Percentiles rank a stretch among this genome's conserved stretches.
Conservation (phyloP, 345 rosid genomes). For the Ceriops decandra region DNA sequence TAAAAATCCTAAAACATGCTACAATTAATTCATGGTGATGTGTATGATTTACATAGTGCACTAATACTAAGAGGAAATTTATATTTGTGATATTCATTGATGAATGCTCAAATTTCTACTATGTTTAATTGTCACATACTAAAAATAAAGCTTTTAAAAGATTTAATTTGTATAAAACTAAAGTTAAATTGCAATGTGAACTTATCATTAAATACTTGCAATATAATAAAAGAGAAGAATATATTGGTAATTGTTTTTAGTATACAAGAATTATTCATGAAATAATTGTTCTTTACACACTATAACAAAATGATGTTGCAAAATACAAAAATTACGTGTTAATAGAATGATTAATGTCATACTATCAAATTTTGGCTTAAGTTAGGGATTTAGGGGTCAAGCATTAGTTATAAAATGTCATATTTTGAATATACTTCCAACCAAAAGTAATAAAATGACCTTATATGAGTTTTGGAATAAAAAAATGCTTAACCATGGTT, state of each 20-base stretch:
- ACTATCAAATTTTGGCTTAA: background rate
- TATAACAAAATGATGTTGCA: background rate
- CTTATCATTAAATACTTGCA: background rate
- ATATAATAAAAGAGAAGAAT: too few relatives aligned
- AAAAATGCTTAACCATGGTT: background rate
- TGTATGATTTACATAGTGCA: background rate
- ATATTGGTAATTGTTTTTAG: background rate
- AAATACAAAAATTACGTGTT: background rate
- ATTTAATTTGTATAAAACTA: background rate
- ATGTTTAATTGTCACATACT: background rate
- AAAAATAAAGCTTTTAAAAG: background rate
- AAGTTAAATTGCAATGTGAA: background rate
- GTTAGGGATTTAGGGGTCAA: background rate
- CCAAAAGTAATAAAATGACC: background rate
- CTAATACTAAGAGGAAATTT: background rate
- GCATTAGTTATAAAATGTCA: background rate
- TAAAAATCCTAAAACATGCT: too few relatives aligned
- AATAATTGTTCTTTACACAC: background rate
- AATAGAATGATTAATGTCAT: background rate
- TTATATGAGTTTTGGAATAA: background rate
- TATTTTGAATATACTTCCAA: background rate
- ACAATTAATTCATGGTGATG: too few relatives aligned
- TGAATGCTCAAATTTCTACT: background rate
- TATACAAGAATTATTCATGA: background rate
- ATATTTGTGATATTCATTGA: background rate